These are phyloP conservation scores for Globisporangium sylvaticum DNA, from an alignment of 352 stramenopile genomes.

Conservation along the genomic window DNA sequence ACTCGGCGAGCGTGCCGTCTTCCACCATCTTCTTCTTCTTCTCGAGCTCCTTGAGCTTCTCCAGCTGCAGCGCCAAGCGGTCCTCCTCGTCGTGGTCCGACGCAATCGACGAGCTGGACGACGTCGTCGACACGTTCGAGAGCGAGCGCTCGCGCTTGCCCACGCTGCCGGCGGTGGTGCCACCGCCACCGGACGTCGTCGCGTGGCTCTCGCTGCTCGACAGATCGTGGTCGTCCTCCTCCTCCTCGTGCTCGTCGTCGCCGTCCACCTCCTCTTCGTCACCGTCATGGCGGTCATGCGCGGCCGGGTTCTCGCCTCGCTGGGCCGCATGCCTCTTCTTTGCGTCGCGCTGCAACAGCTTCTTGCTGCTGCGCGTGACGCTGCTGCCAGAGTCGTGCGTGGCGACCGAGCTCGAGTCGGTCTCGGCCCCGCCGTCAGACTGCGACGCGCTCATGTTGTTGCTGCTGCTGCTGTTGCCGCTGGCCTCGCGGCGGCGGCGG, in stretches of 20 bases:
- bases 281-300: constrained; percentile 19
- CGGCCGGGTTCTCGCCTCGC: constrained; percentile 10
- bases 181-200: constrained; percentile 6
- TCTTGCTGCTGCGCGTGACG: constrained; percentile 18
- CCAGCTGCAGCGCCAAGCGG: constrained; percentile 28
- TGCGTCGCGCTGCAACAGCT: constrained; percentile 14
- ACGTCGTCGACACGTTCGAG: constrained; percentile 65
- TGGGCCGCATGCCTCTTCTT: constrained; percentile 22
- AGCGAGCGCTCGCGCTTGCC: constrained; percentile 50
- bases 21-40: constrained; percentile 85
- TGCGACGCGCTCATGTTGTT: constrained; percentile 24
- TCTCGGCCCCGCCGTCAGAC: constrained; percentile 58
- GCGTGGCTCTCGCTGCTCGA: constrained; percentile 16
- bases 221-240: constrained; percentile 20
- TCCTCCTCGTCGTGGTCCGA: constrained; percentile 45
- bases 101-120: constrained; percentile 44
- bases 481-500: constrained; percentile 27
- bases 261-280: constrained; percentile 28
- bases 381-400: constrained; percentile 18
- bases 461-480: constrained; percentile 21
- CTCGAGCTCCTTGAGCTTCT: constrained; percentile 71
- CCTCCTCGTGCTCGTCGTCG: constrained; percentile 20
- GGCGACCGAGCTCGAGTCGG: constrained; percentile 45
- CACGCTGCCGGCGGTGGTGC: not conserved
- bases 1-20: constrained; percentile 77